A percentile compares a stretch with the other conserved stretches of the same genome.
These are phyloP conservation scores for Byssoonygena ceratinophila DNA, from an alignment of 2,329 filamentous ascomycete species.

Conservation along the genomic window DNA sequence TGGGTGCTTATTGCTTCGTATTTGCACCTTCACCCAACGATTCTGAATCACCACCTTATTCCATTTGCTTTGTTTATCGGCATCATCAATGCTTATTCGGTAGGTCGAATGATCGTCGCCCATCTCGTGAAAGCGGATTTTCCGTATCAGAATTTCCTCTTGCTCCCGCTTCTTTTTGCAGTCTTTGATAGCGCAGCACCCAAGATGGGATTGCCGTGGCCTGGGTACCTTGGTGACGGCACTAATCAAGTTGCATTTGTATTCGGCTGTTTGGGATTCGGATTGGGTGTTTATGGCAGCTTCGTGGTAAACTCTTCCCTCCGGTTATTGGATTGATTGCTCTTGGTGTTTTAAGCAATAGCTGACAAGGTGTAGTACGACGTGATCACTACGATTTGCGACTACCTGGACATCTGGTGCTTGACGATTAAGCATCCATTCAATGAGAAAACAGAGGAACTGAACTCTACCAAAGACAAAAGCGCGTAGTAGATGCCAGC, in stretches of 20 bases:
- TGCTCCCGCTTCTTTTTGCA: slow-evolving; percentile 64
- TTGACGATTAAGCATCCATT: slow-evolving; percentile 84
- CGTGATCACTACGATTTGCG: slow-evolving; percentile 94
- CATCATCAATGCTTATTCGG: slow-evolving; percentile 85
- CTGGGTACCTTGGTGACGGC: slow-evolving; percentile 59
- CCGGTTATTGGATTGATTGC: not conserved
- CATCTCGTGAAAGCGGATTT: slow-evolving; percentile 81
- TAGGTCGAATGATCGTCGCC: slow-evolving; percentile 90
- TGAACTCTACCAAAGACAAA: not conserved
- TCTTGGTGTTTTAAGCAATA: not conserved
- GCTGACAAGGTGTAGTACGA: slow-evolving; percentile 47
- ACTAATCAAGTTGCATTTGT: slow-evolving; percentile 88
- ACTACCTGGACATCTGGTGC: slow-evolving; percentile 97
- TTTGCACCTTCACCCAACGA: slow-evolving; percentile 71
- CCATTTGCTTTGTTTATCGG: slow-evolving; percentile 85
- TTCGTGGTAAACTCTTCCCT: slow-evolving; percentile 61
- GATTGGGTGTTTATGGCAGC: slow-evolving; percentile 86
- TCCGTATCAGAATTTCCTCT: slow-evolving; percentile 80
- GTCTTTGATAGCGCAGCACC: slow-evolving; percentile 74
- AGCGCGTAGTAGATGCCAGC: not conserved
- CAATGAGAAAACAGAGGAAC: slow-evolving; percentile 25
- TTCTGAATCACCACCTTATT: slow-evolving; percentile 71
- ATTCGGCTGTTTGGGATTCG: slow-evolving; percentile 75
- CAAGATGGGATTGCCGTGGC: slow-evolving; percentile 60
- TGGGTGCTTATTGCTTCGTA: slow-evolving; percentile 72